Evolutionary conservation across 2,329 filamentous ascomycete species (phyloP), one percentile per base, ranked within the genome.

Genomic region (Arthroderma sp.): DNA sequence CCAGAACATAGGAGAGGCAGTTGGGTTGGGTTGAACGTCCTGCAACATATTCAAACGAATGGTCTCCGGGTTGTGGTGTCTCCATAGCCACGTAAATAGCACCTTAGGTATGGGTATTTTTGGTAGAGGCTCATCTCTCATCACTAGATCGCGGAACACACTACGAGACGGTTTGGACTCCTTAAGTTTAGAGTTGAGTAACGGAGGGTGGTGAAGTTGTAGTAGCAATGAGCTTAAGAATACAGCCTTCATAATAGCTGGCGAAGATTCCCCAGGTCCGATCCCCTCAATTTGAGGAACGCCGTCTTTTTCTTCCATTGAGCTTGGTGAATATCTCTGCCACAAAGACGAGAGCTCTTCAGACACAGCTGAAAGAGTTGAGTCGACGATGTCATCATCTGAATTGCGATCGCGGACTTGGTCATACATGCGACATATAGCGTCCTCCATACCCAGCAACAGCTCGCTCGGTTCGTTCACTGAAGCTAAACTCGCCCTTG

Each of bases 1-100:
- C 91, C 91, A 97, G 72, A 89, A 97, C 37, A 86, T 76, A 25
- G 79, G 76, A 65, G 93, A 87, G 44, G 83, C 82, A 1, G 88
- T 86, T 21, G 90, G 88, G 59, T 87, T 87, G 0, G 87, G 87
- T 49, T 78, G 78, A 63, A 83, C 73, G 28, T 78, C 77, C 61
- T 81, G 74, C 23, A 96, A 79, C 2, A 83, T 77, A 38, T 82
- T 76, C 23, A 87, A 75, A 65, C 91, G 86, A 55, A 82, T 78
- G 1, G 79, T 78, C 64, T 87, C 87, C 25, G 85, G 79, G 61
- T 87, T 83, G 67, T 95, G 88, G 66, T 88, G 81, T 15, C 78
- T 77, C 56, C 87, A 80, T 62, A 95, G 77, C 91, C 91, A 97
- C 64, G 87, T 81, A 61, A 96, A 83, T 13, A 97, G 75, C 15